Base-by-base conservation (phyloP, 345 rosid species). In the Syzygium jambos region DNA sequence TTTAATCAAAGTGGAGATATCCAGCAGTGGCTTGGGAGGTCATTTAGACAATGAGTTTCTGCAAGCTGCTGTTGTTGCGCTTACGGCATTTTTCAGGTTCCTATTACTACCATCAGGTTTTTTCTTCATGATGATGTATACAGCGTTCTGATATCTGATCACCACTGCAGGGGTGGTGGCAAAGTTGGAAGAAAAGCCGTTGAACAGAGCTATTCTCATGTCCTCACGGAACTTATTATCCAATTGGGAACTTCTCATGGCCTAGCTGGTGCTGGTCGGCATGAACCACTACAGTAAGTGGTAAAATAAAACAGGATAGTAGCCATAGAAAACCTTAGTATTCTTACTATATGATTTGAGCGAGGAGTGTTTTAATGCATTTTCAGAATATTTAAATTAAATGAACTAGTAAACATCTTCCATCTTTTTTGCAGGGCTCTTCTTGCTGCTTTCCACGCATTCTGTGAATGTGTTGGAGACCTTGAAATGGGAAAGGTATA, bases 401-500 rank as follows among this genome's bases (percentile, higher is more conserved):
- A 84, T 80, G 51, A n/a, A 53, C 25, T 9, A 73, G 30, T 63
- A 54, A 46, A 85, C 43, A 77, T 68, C 17, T 82, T 77, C 78
- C 88, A 78, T 87, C 73, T 86, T 56, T 56, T 88, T 89, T 93
- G 89, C 97, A 97, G 99, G 88, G 97, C 94, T 78, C 97, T 97
- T 88, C 92, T 95, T 88, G 92, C 94, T 85, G 95, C 99, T 90
- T 96, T 96, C 92, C 98, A 94, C 90, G 96, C 98, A 85, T 97
- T 97, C 88, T 97, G 99, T 92, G 99, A 97, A 90, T 97, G 98
- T 90, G 96, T 97, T 90, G 99, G 99, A 84, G 99, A 97, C 90
- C 94, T 97, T 88, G 99, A 97, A 93, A 96, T 97, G 99, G 98
- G 98, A 85, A 97, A 97, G 99, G 99, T 97, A 95, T 85, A 61